Evolutionary conservation across 805 yeast species (phyloP), one percentile per base, ranked within the genome.

Genomic region (Candida ficus): DNA sequence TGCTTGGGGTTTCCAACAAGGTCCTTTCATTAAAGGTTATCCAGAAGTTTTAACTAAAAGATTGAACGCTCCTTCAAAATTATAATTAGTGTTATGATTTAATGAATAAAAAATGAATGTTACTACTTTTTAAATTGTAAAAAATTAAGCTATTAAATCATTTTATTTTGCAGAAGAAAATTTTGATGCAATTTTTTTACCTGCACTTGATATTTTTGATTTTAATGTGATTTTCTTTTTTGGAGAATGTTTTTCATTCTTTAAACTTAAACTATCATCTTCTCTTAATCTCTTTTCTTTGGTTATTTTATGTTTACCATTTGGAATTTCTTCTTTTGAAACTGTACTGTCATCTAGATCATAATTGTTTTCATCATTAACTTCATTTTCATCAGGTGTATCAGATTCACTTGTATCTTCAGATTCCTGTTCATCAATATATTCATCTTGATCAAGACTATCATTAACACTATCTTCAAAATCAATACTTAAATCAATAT

Each of bases 1-100:
- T 2, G 70, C 76, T 43, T 89, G 97, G 96, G 95, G 87, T 57
- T 67, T 78, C 58, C 88, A 90, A 12, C 61, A 64, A 11, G 44
- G 60, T 41, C 48, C 65, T 35, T 53, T 59, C 22, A 44, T 61
- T 21, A 58, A 61, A 27, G 53, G 63, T 47, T 76, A 75, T 47
- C 83, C 83, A 7, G 66, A 68, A 3, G 45, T 42, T 8, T 44
- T 77, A 42, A 44, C 51, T 12, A 37, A 62, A 14, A 57, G 62
- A 42, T 44, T 63, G 31, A 41, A 37, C 10, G 59, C 56, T 30
- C 60, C 62, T 34, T 56, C 71, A 33, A 70, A 68, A 53, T 52
- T 70, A 19, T 69, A 44, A 57, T 33, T 10, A 29, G 10, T 13
- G 13, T 14, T 14, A 7, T 16, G 13, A 25, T n/a, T 16, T n/a